Percentiles rank a stretch among this genome's conserved stretches.
phyloP scores from a whole-genome alignment of 2,329 filamentous ascomycete species.

The Rugonectria rugulosa region DNA sequence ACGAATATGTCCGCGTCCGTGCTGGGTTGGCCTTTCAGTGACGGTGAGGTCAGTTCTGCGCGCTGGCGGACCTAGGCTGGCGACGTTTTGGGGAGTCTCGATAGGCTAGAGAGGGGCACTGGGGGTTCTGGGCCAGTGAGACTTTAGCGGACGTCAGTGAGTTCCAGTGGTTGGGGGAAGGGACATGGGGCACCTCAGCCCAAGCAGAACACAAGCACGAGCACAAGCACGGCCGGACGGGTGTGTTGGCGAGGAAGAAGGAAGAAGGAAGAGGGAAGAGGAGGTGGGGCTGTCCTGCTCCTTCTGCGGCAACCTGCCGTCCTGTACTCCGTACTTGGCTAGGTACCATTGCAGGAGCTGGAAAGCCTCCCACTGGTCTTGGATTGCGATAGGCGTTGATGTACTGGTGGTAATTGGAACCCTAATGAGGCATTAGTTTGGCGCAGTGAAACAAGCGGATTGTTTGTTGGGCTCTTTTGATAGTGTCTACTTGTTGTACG shows the following conservation, averaged over 20 bases:
- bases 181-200: too few relatives aligned
- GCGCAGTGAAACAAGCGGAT: too few relatives aligned
- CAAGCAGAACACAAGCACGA: too few relatives aligned
- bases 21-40: constrained; percentile 5
- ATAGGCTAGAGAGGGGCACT: neutral
- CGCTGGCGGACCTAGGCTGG: constrained; percentile 13
- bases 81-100: constrained; percentile 1
- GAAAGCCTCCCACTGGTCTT: neutral
- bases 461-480: too few relatives aligned
- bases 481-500: too few relatives aligned
- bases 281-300: neutral
- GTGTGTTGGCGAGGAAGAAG: constrained; percentile 10
- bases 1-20: constrained; percentile 16
- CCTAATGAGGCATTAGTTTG: too few relatives aligned
- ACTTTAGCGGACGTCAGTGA: constrained; percentile 16
- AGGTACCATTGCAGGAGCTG: neutral
- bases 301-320: neutral
- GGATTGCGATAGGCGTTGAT: neutral
- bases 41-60: constrained; percentile 10
- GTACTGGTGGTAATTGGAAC: too few relatives aligned
- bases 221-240: too few relatives aligned
- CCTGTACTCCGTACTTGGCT: too few relatives aligned
- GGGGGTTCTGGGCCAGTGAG: neutral
- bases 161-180: constrained; percentile 1
- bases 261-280: too few relatives aligned